Evolutionary conservation across 495 filamentous ascomycete genomes (phyloP).

Genomic region (Penicillium salamii): DNA sequence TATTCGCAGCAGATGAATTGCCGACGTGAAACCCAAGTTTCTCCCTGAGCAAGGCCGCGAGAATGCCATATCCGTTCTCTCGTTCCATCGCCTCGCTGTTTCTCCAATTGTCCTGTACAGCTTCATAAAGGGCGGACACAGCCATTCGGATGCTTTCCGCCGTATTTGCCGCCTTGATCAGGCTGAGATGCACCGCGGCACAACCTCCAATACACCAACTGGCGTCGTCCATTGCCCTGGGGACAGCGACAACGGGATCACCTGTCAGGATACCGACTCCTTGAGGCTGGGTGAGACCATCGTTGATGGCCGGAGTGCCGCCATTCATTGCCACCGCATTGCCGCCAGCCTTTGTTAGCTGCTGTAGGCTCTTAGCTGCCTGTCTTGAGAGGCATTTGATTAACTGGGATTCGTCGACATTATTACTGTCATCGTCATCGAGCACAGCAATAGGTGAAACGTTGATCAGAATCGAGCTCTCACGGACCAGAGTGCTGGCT

Average conservation of each 20-base stretch:
- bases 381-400: constrained; percentile 72
- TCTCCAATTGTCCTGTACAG: constrained; percentile 85
- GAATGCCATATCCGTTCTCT: constrained; percentile 89
- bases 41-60: constrained; percentile 70
- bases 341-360: constrained; percentile 67
- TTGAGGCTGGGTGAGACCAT: constrained; percentile 72
- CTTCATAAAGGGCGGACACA: constrained; percentile 78
- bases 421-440: constrained; percentile 66
- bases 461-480: constrained; percentile 80
- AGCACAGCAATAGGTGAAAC: constrained; percentile 76
- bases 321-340: constrained; percentile 84
- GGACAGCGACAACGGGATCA: constrained; percentile 75
- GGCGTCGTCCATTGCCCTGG: constrained; percentile 84
- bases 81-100: constrained; percentile 98
- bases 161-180: constrained; percentile 73
- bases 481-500: constrained; percentile 76
- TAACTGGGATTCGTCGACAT: constrained; percentile 69
- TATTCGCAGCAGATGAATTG: constrained; percentile 24
- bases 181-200: constrained; percentile 75
- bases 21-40: constrained; percentile 58
- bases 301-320: constrained; percentile 83
- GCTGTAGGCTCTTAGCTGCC: constrained; percentile 68
- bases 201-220: constrained; percentile 89
- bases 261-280: constrained; percentile 81
- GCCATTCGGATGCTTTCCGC: constrained; percentile 67